Conservation (phyloP, 164 flowering plant species). For the Nymphaea colorata region DNA sequence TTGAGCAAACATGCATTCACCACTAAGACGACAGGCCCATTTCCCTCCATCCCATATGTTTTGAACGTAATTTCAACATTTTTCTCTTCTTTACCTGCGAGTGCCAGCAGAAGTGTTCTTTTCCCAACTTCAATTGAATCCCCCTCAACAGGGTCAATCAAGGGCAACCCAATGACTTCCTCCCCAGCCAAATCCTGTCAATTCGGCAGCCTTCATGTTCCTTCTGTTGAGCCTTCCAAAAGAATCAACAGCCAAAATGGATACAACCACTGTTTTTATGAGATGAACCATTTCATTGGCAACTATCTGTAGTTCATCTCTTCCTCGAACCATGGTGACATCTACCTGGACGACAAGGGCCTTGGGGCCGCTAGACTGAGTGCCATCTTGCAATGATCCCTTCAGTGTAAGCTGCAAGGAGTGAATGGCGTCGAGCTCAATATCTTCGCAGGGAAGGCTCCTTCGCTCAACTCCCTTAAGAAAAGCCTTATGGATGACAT, state of each 20-base stretch:
- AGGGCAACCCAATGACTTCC: slow-evolving; percentile 48
- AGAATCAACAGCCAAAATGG: slow-evolving; percentile 66
- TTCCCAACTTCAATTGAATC: slow-evolving; percentile 39
- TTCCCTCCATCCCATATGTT: slow-evolving; percentile 27
- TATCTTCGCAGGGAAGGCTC: slow-evolving; percentile 76
- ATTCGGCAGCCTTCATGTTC: slow-evolving; percentile 59
- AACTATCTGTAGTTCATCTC: slow-evolving; percentile 40
- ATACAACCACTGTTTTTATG: slow-evolving; percentile 70
- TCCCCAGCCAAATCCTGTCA: slow-evolving; percentile 50
- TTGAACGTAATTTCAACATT: slow-evolving; percentile 58
- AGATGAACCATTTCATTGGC: slow-evolving; percentile 73
- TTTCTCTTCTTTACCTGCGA: slow-evolving; percentile 61
- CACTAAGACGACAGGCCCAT: slow-evolving; percentile 35
- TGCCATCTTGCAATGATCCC: slow-evolving; percentile 48
- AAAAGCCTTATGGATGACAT: slow-evolving; percentile 35
- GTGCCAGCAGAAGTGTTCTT: slow-evolving; percentile 34
- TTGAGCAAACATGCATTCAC: slow-evolving; percentile 72
- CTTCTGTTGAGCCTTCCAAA: slow-evolving; percentile 57
- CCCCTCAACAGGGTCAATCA: slow-evolving; percentile 33
- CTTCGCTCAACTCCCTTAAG: slow-evolving; percentile 63
- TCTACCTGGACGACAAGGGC: slow-evolving; percentile 32
- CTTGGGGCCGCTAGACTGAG: slow-evolving; percentile 23
- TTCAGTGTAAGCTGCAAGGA: slow-evolving; percentile 73
- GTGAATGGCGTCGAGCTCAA: slow-evolving; percentile 84
- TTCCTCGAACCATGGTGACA: slow-evolving; percentile 24